These are phyloP conservation scores for Hanseniaspora meyeri DNA, from an alignment of 805 yeast species.

Conservation along the genomic window DNA sequence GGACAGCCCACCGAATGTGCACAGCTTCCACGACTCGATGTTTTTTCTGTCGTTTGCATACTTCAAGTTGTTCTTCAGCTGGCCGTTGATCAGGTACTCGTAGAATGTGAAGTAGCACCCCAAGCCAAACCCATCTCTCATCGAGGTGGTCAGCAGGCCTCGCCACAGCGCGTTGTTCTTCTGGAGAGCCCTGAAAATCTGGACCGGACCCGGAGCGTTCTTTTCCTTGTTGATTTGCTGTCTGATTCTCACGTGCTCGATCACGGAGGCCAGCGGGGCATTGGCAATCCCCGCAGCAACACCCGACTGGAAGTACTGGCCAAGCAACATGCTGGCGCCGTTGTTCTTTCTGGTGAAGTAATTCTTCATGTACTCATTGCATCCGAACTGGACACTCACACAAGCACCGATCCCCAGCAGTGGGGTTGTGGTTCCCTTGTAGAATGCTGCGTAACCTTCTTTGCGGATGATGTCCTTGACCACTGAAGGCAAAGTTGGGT, in stretches of 20 bases:
- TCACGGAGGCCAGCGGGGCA: conserved; percentile 80
- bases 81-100: conserved; percentile 66
- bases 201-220: conserved; percentile 36
- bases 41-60: conserved; percentile 44
- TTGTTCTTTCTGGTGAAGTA: conserved; percentile 38
- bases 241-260: conserved; percentile 88
- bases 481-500: conserved; percentile 52
- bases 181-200: conserved; percentile 38
- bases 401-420: conserved; percentile 94
- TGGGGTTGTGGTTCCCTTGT: conserved; percentile 90
- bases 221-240: conserved; percentile 74
- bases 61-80: conserved; percentile 23
- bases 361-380: conserved; percentile 87
- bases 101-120: conserved; percentile 83
- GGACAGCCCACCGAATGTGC: conserved; percentile 78
- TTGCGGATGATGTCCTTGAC: conserved; percentile 54
- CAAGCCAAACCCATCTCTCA: conserved; percentile 78
- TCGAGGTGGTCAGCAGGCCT: conserved; percentile 71
- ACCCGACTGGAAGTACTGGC: conserved; percentile 73
- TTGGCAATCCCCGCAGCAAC: conserved; percentile 87
- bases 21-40: conserved; percentile 77
- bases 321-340: conserved; percentile 33
- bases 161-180: conserved; percentile 51
- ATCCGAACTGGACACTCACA: conserved; percentile 91
- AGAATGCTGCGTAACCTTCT: conserved; percentile 80